Percentiles rank a stretch among this genome's conserved stretches.
Evolutionary conservation across 306 rosid species (phyloP).

Genomic region (Biancaea sappan): DNA sequence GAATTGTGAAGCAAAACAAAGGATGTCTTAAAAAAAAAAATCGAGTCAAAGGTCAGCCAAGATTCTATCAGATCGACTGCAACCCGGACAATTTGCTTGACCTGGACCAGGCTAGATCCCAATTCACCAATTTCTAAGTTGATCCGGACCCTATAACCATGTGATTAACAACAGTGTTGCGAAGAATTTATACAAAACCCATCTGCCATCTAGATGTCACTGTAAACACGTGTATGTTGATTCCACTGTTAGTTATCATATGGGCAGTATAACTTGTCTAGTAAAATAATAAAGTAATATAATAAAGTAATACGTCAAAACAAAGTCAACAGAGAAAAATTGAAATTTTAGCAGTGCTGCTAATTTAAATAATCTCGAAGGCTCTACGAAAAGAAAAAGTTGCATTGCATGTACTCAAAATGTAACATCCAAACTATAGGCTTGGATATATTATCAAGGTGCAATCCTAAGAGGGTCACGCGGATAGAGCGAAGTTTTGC

Average conservation of each 20-base stretch:
- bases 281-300: not conserved
- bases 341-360: not conserved
- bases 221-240: not conserved
- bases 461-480: constrained; percentile 66
- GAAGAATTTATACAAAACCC: too few species aligned
- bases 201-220: too few species aligned
- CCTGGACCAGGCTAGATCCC: too few species aligned
- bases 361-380: not conserved
- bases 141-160: too few species aligned
- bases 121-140: too few species aligned
- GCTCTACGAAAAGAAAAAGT: not conserved
- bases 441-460: not conserved
- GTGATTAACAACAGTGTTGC: too few species aligned
- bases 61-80: too few species aligned
- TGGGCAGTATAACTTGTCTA: not conserved
- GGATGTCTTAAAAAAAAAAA: too few species aligned
- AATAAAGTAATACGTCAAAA: not conserved
- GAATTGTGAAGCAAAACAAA: too few species aligned
- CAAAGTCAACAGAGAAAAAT: not conserved
- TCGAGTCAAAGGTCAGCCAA: too few species aligned
- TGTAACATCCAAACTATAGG: not conserved
- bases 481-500: constrained; percentile 64
- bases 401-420: not conserved
- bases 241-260: not conserved
- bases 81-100: too few species aligned